Evolutionary conservation across 352 stramenopile species (phyloP), one percentile per base, ranked within the genome.

Genomic region (Phytophthora pluvialis): DNA sequence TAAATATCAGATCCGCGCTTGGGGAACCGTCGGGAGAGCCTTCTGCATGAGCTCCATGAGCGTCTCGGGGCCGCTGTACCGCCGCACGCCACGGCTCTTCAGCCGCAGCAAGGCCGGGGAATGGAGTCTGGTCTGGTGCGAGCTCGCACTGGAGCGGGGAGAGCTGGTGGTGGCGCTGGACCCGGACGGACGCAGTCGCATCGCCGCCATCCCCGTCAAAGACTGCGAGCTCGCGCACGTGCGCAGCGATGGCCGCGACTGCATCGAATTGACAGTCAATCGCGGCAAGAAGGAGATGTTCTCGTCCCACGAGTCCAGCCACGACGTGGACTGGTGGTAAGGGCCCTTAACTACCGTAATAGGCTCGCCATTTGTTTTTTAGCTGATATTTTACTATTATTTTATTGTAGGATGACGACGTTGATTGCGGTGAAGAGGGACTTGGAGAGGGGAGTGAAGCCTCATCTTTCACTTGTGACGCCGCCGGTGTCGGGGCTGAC

Each of bases 311-410:
- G 83, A 91, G 58, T 91, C 81, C 31, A 95, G 86, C 53, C 88
- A 92, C 42, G 88, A 96, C 47, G 80, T 94, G 11, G 88, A 96
- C 69, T 96, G 86, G 86, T 96, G 88, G 87, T 95, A 68, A 35
- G 77, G 32, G 4, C 11, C 16, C 47, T 16, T 12, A 16, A 31
- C 31, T 40, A 43, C 21, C 11, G 9, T 28, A 38, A 26, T 15
- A 13, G 10, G n/a, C n/a, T n/a, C n/a, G n/a, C n/a, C n/a, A 32
- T 26, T 15, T 26, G 0, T 38, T 51, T 45, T 45, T 40, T 32
- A 21, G 5, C 28, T 28, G 42, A 3, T 12, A 29, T 10, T 38
- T 53, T 43, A n/a, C 12, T 47, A 44, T 57, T 40, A 13, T 49
- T 42, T 26, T 42, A 38, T 29, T 64, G 32, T 59, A 93, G 83